Conservation (phyloP, 2,329 filamentous ascomycete genomes). For the Pseudonectria buxi region DNA sequence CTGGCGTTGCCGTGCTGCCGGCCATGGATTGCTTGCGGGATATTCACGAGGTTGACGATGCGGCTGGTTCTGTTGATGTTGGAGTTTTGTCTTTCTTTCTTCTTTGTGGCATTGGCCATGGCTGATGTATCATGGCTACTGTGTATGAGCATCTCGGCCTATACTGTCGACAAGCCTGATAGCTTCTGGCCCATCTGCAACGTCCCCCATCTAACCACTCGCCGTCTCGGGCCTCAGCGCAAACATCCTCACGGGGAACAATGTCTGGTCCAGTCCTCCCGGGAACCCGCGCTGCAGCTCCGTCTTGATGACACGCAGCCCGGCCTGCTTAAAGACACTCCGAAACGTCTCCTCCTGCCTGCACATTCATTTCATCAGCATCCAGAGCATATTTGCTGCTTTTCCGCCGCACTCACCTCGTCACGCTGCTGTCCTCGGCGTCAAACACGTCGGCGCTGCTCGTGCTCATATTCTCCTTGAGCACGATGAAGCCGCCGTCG, state of each 20-base stretch:
- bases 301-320: constrained; percentile 58
- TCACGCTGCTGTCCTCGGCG: constrained; percentile 68
- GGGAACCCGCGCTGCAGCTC: constrained; percentile 65
- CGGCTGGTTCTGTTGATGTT: too few relatives aligned
- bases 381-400: too few relatives aligned
- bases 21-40: too few relatives aligned
- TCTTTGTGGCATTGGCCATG: too few relatives aligned
- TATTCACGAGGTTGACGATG: too few relatives aligned
- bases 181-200: too few relatives aligned
- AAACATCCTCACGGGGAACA: constrained; percentile 72
- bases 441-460: constrained; percentile 64
- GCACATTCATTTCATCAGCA: neutral
- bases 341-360: constrained; percentile 60
- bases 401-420: constrained; percentile 44
- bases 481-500: constrained; percentile 27
- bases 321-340: constrained; percentile 60
- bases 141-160: too few relatives aligned
- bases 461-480: constrained; percentile 63
- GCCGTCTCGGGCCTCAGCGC: constrained; percentile 50
- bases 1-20: too few relatives aligned
- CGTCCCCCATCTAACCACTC: too few relatives aligned
- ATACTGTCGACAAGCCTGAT: too few relatives aligned
- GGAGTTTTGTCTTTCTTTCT: too few relatives aligned
- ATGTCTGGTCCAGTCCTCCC: constrained; percentile 39
- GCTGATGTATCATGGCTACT: too few relatives aligned